Base-by-base conservation (phyloP, 2,329 filamentous ascomycete genomes). In the Fusarium protoensiforme region DNA sequence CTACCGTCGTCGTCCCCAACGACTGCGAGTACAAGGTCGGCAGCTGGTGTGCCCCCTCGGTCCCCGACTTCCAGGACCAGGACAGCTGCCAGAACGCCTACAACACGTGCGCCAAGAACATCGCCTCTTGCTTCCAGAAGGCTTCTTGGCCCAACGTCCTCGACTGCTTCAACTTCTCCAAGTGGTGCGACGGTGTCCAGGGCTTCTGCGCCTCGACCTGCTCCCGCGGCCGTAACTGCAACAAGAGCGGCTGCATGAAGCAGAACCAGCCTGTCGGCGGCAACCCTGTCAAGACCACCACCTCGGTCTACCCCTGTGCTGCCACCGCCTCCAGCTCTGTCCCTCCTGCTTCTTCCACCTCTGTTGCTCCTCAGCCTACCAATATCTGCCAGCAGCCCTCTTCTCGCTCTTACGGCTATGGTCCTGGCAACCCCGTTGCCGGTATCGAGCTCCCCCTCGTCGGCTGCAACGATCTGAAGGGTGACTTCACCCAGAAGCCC, bases 361-460 rank as follows among this genome's bases (percentile, higher is more conserved):
- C 81, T 46, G 83, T 85, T 61, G 81, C 85, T 61, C 85, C 87
- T 3, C 79, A 84, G 36, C 84, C 86, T 2, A 87, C 86, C 64
- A 85, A 86, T 73, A 84, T 90, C 75, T 90, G 88, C 84, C 81
- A 78, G 38, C 87, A 89, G 80, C 85, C 88, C n/a, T 80, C 82
- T 61, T 87, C 83, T 81, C 87, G 89, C 74, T 87, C 87, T 78
- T 89, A 87, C 74, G 91, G 90, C 61, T 96, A 95, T 78, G 90
- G 89, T 2, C 91, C 92, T 2, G 89, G 92, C 38, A 91, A 84
- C 59, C 84, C 86, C 4, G 86, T 89, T 18, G 88, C 87, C 57
- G 84, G 82, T 67, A 88, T 90, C 61, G 80, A 82, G 24, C 80
- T 90, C 61, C 88, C 88, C 53, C 79, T 87, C 64, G 83, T 90